Percentiles rank a stretch among this genome's conserved stretches.
phyloP scores from a whole-genome alignment of 768 basidiomycete genomes.

The Boletus insuetus region DNA sequence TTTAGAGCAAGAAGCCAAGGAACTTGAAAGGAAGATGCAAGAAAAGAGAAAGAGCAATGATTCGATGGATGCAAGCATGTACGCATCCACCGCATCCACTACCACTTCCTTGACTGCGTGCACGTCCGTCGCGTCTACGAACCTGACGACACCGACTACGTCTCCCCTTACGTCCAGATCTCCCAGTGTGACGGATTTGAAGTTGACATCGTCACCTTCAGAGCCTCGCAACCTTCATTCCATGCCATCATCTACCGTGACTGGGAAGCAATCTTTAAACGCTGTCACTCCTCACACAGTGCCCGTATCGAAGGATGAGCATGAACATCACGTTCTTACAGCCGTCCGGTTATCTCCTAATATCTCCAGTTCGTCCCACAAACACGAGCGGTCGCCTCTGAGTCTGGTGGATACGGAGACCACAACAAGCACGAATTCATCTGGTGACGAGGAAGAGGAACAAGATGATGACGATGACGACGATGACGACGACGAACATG shows the following conservation, averaged over 20 bases:
- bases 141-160: conserved; percentile 17
- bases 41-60: conserved; percentile 26
- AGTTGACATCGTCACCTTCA: conserved; percentile 3
- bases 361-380: conserved; percentile 4
- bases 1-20: conserved; percentile 18
- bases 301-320: conserved; percentile 14
- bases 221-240: not conserved
- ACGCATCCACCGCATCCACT: conserved; percentile 21
- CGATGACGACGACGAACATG: conserved; percentile 20
- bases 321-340: conserved; percentile 19
- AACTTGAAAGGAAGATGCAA: conserved; percentile 5
- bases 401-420: conserved; percentile 13
- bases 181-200: conserved; percentile 18
- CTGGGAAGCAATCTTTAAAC: not conserved
- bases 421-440: conserved; percentile 9
- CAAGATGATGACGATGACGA: conserved; percentile 15
- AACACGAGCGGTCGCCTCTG: conserved; percentile 4
- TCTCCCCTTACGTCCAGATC: conserved; percentile 23
- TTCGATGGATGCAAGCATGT: conserved; percentile 22
- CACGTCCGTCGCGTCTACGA: conserved; percentile 18
- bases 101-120: conserved; percentile 24
- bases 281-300: not conserved
- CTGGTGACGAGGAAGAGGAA: conserved; percentile 15
- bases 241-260: not conserved
- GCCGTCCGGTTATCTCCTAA: conserved; percentile 27